A percentile compares a stretch with the other conserved stretches of the same genome.
phyloP scores from a whole-genome alignment of 495 filamentous ascomycete genomes.

The Penicillium paxilli region DNA sequence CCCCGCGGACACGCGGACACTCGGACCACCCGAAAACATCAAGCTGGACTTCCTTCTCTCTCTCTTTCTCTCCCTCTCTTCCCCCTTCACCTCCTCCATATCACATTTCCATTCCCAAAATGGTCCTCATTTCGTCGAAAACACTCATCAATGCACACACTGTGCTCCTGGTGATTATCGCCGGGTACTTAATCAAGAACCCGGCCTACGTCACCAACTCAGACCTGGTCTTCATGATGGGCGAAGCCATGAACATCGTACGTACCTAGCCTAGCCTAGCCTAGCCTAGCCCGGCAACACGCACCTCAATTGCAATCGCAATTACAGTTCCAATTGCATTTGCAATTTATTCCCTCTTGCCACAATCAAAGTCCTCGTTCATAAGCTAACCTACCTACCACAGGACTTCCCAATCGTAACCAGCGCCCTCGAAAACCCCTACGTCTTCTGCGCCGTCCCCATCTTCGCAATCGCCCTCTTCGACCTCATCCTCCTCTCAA shows the following conservation, averaged over 20 bases:
- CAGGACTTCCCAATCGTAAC: slow-evolving; percentile 57
- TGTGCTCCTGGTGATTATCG: slow-evolving; percentile 78
- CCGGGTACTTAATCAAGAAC: slow-evolving; percentile 76
- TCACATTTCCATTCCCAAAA: slow-evolving; percentile 32
- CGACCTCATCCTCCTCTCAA: slow-evolving; percentile 71
- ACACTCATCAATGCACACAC: slow-evolving; percentile 76
- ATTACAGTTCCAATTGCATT: too few species aligned
- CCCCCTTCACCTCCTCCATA: not conserved
- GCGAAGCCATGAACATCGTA: slow-evolving; percentile 80
- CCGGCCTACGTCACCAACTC: slow-evolving; percentile 73
- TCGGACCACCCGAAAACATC: slow-evolving; percentile 12
- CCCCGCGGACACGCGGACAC: slow-evolving; percentile 1
- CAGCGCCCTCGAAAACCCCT: slow-evolving; percentile 56
- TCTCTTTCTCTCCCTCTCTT: too few species aligned
- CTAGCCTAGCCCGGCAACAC: too few species aligned
- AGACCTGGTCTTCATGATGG: slow-evolving; percentile 77
- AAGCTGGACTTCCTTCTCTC: slow-evolving; percentile 4
- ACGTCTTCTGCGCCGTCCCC: slow-evolving; percentile 69
- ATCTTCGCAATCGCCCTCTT: slow-evolving; percentile 66
- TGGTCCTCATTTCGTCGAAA: slow-evolving; percentile 76
- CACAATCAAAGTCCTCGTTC: too few species aligned
- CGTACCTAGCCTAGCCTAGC: slow-evolving; percentile 16
- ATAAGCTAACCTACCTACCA: slow-evolving; percentile 30
- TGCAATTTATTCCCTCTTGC: too few species aligned
- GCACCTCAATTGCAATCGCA: too few species aligned